Base-by-base conservation (phyloP, 768 basidiomycete species). In the Suillus fuscotomentosus region DNA sequence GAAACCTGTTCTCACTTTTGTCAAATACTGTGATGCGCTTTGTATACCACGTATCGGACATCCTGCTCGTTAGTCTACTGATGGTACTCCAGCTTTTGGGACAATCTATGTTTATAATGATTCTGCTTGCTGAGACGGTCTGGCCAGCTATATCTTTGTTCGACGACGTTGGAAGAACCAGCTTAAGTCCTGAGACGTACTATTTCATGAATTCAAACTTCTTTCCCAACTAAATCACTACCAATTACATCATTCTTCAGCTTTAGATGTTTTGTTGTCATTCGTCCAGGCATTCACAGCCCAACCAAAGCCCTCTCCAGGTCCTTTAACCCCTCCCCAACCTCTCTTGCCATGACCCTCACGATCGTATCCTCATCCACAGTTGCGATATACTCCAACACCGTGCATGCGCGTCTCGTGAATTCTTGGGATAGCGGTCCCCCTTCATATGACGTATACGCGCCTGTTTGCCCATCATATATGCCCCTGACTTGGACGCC, bases 331-430 rank as follows among this genome's bases (percentile, higher is more conserved):
- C 73, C 81, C 69, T 90, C 88, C 9, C 73, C 74, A 5, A 85
- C 83, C 72, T 95, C 93, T 67, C 83, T 81, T 13, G 94, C 91
- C 89, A 94, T 92, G 17, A 86, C 83, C 61, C 88, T 80, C 24
- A 90, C 89, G 24, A 91, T 77, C 54, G 72, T 78, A 68, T 97
- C 95, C 64, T 81, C 83, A 72, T 97, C 95, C 62, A 86, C 88
- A 9, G 81, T 79, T 31, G 85, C 78, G 48, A 95, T 78, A 73
- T 95, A 96, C 2, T 82, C 78, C 55, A 96, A 70, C 0, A 90
- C 90, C 8, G 82, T 79, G 69, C 76, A 83, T 36, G 86, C 83
- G 64, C 88, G 80, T 62, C 75, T 79, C 17, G 89, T 66, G 31
- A 83, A 71, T 2, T 72, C 67, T 0, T 83, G 66, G 34, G 68